phyloP scores from a whole-genome alignment of 768 basidiomycete genomes.

The Pulveroboletus sp. region DNA sequence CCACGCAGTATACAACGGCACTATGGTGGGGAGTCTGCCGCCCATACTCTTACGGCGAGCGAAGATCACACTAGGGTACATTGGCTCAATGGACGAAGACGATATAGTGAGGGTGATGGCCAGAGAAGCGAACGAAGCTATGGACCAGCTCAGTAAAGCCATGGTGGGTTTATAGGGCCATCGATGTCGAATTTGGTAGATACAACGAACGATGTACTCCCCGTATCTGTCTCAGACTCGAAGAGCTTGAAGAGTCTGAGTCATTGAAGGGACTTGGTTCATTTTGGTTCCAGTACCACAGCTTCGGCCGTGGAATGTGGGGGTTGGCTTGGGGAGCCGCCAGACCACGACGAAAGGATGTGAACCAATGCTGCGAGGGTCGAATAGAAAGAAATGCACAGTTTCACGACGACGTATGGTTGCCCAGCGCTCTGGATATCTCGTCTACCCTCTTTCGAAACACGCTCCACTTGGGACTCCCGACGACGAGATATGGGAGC shows the following conservation, averaged over 20 bases:
- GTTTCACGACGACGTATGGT: conserved; percentile 24
- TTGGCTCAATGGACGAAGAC: conserved; percentile 70
- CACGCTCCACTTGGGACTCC: conserved; percentile 61
- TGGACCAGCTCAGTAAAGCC: conserved; percentile 48
- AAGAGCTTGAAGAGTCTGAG: conserved; percentile 64
- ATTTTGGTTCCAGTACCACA: conserved; percentile 48
- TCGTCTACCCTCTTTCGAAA: conserved; percentile 74
- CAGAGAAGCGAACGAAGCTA: conserved; percentile 54
- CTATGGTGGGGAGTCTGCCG: conserved; percentile 15
- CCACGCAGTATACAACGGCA: conserved; percentile 43
- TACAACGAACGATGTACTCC: conserved; percentile 37
- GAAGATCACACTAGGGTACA: conserved; percentile 60
- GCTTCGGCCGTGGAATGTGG: conserved; percentile 16
- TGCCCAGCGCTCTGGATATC: conserved; percentile 57
- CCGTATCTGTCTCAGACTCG: conserved; percentile 92
- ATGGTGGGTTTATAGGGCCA: conserved; percentile 30
- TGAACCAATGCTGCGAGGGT: conserved; percentile 17
- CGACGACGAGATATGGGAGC: conserved; percentile 52
- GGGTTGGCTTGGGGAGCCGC: conserved; percentile 20
- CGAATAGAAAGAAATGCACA: neutral
- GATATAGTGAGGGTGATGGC: conserved; percentile 70
- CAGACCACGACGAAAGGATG: conserved; percentile 22
- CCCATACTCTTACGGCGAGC: conserved; percentile 43
- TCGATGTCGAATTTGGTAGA: neutral
- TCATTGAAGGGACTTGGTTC: conserved; percentile 67